phyloP scores from a whole-genome alignment of 1,284 basidiomycete species.

The Tremellales sp. region DNA sequence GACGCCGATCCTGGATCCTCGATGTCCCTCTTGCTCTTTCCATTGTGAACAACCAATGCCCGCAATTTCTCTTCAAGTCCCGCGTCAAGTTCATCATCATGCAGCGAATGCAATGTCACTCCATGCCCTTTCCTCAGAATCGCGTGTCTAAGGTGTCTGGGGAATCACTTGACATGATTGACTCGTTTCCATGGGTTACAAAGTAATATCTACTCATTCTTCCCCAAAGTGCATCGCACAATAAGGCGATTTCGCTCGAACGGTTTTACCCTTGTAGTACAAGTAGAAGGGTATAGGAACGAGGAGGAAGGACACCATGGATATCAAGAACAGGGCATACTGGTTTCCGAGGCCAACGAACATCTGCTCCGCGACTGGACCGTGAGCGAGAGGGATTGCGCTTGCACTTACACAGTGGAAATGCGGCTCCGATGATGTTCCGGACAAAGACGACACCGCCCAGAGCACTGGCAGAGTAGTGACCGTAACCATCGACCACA shows the following conservation, averaged over 20 bases:
- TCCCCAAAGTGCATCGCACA: conserved; percentile 23
- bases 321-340: conserved; percentile 24
- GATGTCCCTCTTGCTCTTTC: too few relatives aligned
- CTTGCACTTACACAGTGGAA: conserved; percentile 25
- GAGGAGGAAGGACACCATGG: conserved; percentile 23
- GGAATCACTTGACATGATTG: too few relatives aligned
- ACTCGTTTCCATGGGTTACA: too few relatives aligned
- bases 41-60: too few relatives aligned
- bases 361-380: conserved; percentile 27
- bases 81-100: too few relatives aligned
- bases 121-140: too few relatives aligned
- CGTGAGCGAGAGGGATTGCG: neutral
- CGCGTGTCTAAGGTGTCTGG: too few relatives aligned
- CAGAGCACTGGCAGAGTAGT: conserved; percentile 28
- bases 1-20: too few relatives aligned
- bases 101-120: too few relatives aligned
- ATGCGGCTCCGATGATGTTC: conserved; percentile 30
- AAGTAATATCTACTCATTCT: conserved; percentile 6
- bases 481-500: conserved; percentile 32
- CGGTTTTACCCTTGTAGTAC: conserved; percentile 17
- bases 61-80: too few relatives aligned
- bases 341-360: conserved; percentile 31
- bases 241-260: conserved; percentile 22
- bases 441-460: conserved; percentile 28
- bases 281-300: conserved; percentile 25